phyloP scores from a whole-genome alignment of 345 rosid species.

The Rubroshorea leprosula region DNA sequence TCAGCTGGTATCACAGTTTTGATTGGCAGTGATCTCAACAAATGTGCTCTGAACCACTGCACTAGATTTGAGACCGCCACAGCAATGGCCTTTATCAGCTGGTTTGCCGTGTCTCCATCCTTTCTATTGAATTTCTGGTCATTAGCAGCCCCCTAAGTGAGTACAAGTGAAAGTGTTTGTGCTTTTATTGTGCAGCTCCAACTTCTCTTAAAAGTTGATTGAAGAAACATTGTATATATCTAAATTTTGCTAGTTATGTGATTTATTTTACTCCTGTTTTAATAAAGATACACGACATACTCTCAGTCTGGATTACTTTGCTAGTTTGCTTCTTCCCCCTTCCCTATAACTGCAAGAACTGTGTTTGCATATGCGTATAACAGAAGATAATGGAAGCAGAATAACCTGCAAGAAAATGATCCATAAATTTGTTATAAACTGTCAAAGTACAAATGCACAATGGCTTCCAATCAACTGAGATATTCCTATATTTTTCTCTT shows the following conservation, averaged over 20 bases:
- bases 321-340: background rate
- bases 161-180: background rate
- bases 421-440: too few species aligned
- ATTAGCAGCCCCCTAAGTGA: slow-evolving; percentile 49
- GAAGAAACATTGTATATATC: slow-evolving; percentile 21
- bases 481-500: too few species aligned
- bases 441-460: too few species aligned
- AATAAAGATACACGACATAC: background rate
- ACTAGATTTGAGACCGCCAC: slow-evolving; percentile 62
- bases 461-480: too few species aligned
- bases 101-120: slow-evolving; percentile 60
- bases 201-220: slow-evolving; percentile 17
- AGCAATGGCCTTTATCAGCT: slow-evolving; percentile 72
- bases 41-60: slow-evolving; percentile 50
- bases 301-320: too few species aligned
- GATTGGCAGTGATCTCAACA: slow-evolving; percentile 41
- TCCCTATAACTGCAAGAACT: background rate
- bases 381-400: too few species aligned
- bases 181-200: background rate
- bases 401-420: too few species aligned
- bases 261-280: background rate
- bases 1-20: slow-evolving; percentile 77
- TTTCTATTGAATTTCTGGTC: slow-evolving; percentile 70
- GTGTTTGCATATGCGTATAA: too few species aligned
- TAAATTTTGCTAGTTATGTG: slow-evolving; percentile 17